Evolutionary conservation across 208 protist species (phyloP).

Genomic region (Baffinella frigidus): DNA sequence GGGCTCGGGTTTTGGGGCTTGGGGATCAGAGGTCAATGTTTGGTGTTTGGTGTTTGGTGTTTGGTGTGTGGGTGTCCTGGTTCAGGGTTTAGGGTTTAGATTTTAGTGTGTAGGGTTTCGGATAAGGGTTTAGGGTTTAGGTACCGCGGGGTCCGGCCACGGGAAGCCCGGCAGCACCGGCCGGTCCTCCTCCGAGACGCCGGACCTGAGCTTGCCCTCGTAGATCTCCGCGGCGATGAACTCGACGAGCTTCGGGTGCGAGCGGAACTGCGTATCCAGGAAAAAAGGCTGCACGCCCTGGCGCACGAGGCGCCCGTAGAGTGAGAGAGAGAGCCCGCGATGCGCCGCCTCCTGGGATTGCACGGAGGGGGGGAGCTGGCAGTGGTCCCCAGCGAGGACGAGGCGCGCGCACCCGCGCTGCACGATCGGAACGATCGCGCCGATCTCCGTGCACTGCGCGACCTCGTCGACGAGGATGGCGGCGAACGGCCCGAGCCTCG

Average conservation of each 20-base stretch:
- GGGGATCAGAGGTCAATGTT: too few relatives aligned
- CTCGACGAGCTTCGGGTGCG: background rate
- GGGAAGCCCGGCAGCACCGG: background rate
- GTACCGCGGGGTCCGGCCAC: background rate
- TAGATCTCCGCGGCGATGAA: background rate
- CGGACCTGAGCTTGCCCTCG: background rate
- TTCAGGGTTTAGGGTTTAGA: too few relatives aligned
- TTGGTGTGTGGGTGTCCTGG: too few relatives aligned
- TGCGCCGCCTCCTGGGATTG: background rate
- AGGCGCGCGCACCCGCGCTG: background rate
- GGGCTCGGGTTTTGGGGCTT: too few relatives aligned
- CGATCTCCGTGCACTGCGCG: constrained; percentile 3
- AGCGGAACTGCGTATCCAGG: constrained; percentile 40
- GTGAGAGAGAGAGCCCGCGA: background rate
- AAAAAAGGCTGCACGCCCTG: background rate
- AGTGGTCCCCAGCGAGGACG: constrained; percentile 22
- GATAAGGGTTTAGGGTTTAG: too few relatives aligned
- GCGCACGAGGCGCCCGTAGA: background rate
- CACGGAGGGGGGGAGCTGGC: background rate
- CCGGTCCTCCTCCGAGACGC: background rate
- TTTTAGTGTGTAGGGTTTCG: too few relatives aligned
- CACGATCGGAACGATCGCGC: background rate
- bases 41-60: too few relatives aligned
- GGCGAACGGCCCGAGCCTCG: background rate
- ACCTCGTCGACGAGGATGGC: constrained; percentile 47